Percentiles rank a stretch among this genome's conserved stretches.
These are phyloP conservation scores for Pichia norvegensis DNA, from an alignment of 1,139 yeast genomes.

Conservation along the genomic window DNA sequence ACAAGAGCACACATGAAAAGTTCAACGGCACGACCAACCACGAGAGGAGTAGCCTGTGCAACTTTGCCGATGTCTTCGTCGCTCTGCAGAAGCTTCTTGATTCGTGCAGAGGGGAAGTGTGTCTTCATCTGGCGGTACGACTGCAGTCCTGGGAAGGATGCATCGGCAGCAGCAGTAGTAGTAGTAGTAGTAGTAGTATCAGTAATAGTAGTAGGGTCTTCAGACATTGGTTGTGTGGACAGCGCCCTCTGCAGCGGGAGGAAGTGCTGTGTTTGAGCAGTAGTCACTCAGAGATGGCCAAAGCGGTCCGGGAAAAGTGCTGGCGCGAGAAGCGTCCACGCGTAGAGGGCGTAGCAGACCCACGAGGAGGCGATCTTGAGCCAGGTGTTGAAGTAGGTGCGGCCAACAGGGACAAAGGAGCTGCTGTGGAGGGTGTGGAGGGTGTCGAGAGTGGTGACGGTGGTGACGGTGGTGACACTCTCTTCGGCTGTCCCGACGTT, in stretches of 20 bases:
- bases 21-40: conserved; percentile 91
- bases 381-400: conserved; percentile 95
- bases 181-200: not conserved
- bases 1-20: conserved; percentile 85
- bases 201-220: not conserved
- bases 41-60: conserved; percentile 96
- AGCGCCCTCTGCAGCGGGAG: no score
- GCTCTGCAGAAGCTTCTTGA: conserved; percentile 93
- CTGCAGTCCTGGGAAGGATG: not conserved
- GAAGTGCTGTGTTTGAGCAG: not conserved
- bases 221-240: no score
- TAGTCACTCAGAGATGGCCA: conserved; percentile 7
- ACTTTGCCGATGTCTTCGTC: conserved; percentile 98
- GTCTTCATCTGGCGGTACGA: conserved; percentile 59
- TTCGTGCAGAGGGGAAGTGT: conserved; percentile 94
- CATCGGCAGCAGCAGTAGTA: not conserved
- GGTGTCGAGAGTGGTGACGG: no score
- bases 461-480: no score
- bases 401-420: conserved; percentile 92
- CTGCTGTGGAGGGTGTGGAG: no score
- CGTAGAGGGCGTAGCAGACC: conserved; percentile 79
- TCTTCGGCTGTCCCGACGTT: conserved; percentile 69
- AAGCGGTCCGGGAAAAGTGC: conserved; percentile 85
- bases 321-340: conserved; percentile 91
- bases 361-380: conserved; percentile 87